Conservation (phyloP, 1,139 yeast species). For the Protomyces macrosporus region DNA sequence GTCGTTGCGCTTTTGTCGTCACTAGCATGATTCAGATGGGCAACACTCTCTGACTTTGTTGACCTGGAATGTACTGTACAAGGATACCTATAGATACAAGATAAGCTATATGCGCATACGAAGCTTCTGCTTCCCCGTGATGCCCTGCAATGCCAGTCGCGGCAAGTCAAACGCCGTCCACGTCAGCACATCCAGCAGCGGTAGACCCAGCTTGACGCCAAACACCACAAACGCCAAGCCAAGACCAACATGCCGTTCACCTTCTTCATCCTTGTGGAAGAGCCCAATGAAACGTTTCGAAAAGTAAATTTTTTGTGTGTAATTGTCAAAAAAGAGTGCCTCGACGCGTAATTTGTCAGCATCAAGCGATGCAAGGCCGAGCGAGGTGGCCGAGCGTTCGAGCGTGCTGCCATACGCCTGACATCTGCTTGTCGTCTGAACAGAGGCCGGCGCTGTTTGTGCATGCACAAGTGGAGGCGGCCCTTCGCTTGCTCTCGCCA, state of each 20-base stretch:
- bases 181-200: constrained; percentile 11
- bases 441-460: not conserved
- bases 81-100: no score
- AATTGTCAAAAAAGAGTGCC: constrained; percentile 9
- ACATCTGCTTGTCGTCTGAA: not conserved
- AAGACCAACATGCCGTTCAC: constrained; percentile 14
- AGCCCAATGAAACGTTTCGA: constrained; percentile 10
- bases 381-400: not conserved
- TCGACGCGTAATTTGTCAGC: constrained; percentile 7
- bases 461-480: not conserved
- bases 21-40: not conserved
- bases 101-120: not conserved
- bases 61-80: no score
- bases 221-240: constrained; percentile 15
- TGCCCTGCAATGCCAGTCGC: constrained; percentile 9
- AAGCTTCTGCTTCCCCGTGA: constrained; percentile 18
- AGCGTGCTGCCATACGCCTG: no score
- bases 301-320: constrained; percentile 18
- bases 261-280: constrained; percentile 14
- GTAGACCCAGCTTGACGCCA: constrained; percentile 22
- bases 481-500: not conserved
- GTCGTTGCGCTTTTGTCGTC: not conserved
- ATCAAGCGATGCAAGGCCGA: not conserved
- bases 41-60: no score
- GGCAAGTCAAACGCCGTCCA: constrained; percentile 12